These are phyloP conservation scores for Ruellia speciosa DNA, from an alignment of 305 asterid genomes.

Conservation along the genomic window DNA sequence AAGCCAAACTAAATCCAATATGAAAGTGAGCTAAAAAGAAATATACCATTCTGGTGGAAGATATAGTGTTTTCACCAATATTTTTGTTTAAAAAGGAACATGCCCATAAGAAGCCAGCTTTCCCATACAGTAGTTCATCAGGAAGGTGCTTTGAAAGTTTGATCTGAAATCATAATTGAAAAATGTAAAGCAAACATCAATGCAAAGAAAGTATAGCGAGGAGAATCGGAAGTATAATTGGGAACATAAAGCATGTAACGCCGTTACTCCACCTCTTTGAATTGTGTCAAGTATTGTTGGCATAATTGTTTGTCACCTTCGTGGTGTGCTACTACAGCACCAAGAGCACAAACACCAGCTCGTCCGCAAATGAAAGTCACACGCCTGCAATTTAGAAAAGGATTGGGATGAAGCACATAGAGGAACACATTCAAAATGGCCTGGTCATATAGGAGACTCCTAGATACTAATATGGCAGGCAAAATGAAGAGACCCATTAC, in stretches of 20 bases:
- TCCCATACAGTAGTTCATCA: conserved; percentile 61
- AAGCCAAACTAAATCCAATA: neutral
- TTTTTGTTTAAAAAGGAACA: conserved; percentile 61
- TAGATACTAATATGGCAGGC: no score
- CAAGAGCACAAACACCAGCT: conserved; percentile 75
- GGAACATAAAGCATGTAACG: neutral
- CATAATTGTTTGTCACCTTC: conserved; percentile 43
- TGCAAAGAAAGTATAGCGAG: neutral
- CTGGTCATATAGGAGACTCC: no score
- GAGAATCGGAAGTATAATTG: neutral
- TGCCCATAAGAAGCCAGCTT: conserved; percentile 82
- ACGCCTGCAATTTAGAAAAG: conserved; percentile 36
- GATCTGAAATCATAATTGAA: conserved; percentile 30
- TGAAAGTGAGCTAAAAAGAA: conserved; percentile 1
- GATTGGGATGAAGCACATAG: neutral
- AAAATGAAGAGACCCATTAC: no score
- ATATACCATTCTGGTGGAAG: conserved; percentile 47
- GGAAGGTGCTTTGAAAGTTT: conserved; percentile 60
- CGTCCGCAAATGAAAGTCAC: conserved; percentile 70
- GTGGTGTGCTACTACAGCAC: conserved; percentile 68
- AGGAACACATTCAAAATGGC: no score
- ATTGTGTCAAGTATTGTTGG: conserved; percentile 39
- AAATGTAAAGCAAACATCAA: conserved; percentile 1
- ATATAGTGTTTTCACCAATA: conserved; percentile 43
- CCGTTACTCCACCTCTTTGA: conserved; percentile 42